phyloP scores from a whole-genome alignment of 441 rosid species.

The Syzygium syzygioides region DNA sequence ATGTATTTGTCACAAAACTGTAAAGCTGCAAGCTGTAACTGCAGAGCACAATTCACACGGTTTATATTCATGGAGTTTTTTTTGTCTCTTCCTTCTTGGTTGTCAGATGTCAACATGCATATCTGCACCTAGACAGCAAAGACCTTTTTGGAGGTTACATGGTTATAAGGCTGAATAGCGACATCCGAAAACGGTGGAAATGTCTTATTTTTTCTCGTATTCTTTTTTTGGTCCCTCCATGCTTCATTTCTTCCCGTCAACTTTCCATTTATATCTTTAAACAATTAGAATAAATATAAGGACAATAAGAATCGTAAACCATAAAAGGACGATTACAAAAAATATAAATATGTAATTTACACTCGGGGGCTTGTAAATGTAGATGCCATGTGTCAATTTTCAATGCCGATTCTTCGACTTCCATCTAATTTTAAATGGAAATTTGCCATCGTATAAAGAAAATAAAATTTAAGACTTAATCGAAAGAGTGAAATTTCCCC shows the following conservation, averaged over 20 bases:
- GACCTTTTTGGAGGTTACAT: no score
- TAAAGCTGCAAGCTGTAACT: background rate
- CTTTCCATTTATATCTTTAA: no score
- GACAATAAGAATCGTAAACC: background rate
- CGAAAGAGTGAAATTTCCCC: background rate
- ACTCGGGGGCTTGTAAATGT: background rate
- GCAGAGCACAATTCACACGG: background rate
- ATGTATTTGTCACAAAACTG: background rate
- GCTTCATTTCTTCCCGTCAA: no score
- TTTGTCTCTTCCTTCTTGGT: background rate
- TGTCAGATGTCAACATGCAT: background rate
- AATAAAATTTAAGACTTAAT: background rate
- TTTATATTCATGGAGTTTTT: background rate
- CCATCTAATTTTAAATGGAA: background rate
- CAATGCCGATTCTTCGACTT: background rate
- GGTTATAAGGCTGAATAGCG: no score
- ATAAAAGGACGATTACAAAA: background rate
- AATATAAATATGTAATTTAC: background rate
- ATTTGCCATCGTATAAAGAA: background rate
- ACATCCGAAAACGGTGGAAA: no score
- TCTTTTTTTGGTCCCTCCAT: no score
- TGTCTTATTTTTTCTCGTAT: no score
- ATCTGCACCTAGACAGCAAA: no score
- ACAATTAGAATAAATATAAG: background rate
- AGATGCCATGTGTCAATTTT: background rate